Evolutionary conservation across 805 yeast genomes (phyloP), one percentile per base, ranked within the genome.

Genomic region (Torulaspora quercuum): DNA sequence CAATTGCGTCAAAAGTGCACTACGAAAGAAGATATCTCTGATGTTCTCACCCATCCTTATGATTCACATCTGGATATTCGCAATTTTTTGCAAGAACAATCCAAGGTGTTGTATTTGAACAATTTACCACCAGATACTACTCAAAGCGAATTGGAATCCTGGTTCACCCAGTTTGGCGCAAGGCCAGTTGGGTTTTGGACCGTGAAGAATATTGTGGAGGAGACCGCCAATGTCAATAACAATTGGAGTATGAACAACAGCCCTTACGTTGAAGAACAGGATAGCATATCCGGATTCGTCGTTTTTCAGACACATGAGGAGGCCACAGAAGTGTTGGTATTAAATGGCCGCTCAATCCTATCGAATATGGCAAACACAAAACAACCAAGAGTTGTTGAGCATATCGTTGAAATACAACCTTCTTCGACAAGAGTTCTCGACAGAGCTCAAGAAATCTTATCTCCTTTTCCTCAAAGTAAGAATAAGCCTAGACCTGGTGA

Each of bases 401-500:
- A 77, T 44, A 75, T 80, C 7, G 71, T 89, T 18, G 95, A 89
- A 57, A 82, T 89, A 5, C 90, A 85, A 49, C 95, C 97, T 1
- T 85, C 95, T 1, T 80, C 92, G 26, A 73, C 80, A 3, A 65
- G 73, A 25, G 84, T 89, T 3, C 67, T 89, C 31, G 95, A 86
- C 47, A 73, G 78, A 43, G 95, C 95, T 1, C 82, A 78, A 48
- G 95, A 83, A 25, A 73, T 89, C 27, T 66, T 89, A 42, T 73
- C 85, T 0, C 87, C 94, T 3, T 89, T 89, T 64, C 95, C 96
- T 10, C 78, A 82, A 19, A 74, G 80, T 22, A 82, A 86, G 48
- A 88, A 89, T 61, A 72, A 92, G 51, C 95, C 95, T 14, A 72
- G 97, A 55, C 97, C 97, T 0, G 97, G 97, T 13, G 97, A 89